phyloP scores from a whole-genome alignment of 1,139 yeast genomes.

The Hyphopichia fennica region DNA sequence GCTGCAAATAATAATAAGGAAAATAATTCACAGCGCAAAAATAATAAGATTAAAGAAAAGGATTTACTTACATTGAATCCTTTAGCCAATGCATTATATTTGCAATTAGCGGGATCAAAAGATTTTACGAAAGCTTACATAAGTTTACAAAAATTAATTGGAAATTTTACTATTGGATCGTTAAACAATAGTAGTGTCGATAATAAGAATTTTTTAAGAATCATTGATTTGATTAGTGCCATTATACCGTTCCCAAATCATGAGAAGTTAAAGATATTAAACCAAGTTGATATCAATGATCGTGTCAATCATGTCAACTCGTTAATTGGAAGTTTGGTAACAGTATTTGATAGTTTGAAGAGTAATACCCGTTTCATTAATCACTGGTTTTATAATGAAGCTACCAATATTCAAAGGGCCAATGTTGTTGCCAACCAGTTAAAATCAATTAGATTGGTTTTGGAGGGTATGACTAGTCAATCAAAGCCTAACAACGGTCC shows the following conservation, averaged over 20 bases:
- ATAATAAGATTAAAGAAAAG: conserved; percentile 8
- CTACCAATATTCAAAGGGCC: conserved; percentile 55
- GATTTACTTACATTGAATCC: conserved; percentile 58
- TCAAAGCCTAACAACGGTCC: conserved; percentile 6
- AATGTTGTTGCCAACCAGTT: conserved; percentile 61
- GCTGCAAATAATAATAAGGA: background rate
- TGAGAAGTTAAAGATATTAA: conserved; percentile 45
- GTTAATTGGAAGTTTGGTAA: conserved; percentile 35
- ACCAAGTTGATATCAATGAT: conserved; percentile 28
- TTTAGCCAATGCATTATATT: conserved; percentile 56
- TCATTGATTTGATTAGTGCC: conserved; percentile 57
- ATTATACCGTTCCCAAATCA: conserved; percentile 58
- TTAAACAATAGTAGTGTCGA: conserved; percentile 20
- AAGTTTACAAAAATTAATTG: conserved; percentile 35
- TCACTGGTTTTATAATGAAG: conserved; percentile 50
- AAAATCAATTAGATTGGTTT: conserved; percentile 52
- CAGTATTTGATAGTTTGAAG: conserved; percentile 33
- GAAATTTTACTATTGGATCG: conserved; percentile 18
- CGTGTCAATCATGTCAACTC: conserved; percentile 33
- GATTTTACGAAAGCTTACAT: conserved; percentile 44
- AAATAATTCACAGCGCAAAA: conserved; percentile 3
- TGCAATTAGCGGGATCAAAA: conserved; percentile 51
- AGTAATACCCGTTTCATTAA: conserved; percentile 35
- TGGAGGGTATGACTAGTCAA: conserved; percentile 51
- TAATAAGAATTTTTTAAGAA: conserved; percentile 31